phyloP scores from a whole-genome alignment of 331 rosid species.

The Rosa hybrid region DNA sequence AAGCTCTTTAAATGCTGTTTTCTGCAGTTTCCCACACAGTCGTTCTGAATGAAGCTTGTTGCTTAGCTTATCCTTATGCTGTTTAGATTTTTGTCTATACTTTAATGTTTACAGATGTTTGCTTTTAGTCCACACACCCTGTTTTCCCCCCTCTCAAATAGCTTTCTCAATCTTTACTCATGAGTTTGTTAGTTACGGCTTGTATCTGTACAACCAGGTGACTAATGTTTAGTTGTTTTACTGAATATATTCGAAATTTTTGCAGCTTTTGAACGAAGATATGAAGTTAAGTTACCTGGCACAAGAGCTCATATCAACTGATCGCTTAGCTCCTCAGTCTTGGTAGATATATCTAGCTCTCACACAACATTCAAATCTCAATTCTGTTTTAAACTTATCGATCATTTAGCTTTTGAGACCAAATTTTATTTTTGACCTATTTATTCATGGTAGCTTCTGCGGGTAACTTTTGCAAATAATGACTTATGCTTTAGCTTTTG shows the following conservation, averaged over 20 bases:
- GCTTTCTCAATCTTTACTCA: constrained; percentile 4
- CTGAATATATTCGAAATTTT: constrained; percentile 28
- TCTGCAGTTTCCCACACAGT: background rate
- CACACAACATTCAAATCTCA: background rate
- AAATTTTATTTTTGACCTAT: background rate
- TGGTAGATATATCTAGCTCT: constrained; percentile 57
- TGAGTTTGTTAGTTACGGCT: constrained; percentile 12
- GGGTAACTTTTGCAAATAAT: background rate
- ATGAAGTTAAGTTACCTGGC: constrained; percentile 97
- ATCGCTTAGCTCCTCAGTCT: constrained; percentile 94
- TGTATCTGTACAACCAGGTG: constrained; percentile 13
- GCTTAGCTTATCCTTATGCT: constrained; percentile 1
- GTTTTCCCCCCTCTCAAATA: background rate
- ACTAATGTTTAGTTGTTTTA: constrained; percentile 17
- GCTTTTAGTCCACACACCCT: constrained; percentile 6
- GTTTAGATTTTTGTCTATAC: background rate
- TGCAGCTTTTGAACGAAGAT: constrained; percentile 99
- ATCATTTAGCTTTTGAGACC: background rate
- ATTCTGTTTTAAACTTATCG: background rate
- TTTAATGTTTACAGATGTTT: background rate
- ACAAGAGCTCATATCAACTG: constrained; percentile 84
- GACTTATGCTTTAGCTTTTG: background rate
- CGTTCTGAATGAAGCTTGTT: background rate
- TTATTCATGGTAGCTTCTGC: background rate
- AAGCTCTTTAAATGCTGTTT: background rate